Percentiles rank a stretch among this genome's conserved stretches.
phyloP scores from a whole-genome alignment of 208 protist species.

The Acanthamoeba culbertsoni region DNA sequence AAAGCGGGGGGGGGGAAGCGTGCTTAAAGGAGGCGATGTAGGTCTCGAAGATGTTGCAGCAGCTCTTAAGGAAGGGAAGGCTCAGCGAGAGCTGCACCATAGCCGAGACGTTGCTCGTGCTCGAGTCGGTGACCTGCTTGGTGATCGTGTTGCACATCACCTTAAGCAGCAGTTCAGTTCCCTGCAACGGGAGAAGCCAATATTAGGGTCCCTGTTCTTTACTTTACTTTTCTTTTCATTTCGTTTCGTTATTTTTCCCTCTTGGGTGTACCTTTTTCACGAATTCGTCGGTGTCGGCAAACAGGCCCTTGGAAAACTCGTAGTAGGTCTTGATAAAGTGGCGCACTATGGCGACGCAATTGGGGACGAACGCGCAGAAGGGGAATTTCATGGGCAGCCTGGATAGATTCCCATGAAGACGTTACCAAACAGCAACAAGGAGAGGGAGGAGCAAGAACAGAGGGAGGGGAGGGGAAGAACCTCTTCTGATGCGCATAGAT shows the following conservation, averaged over 20 bases:
- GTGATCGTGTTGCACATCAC: slow-evolving; percentile 4
- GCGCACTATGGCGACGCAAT: slow-evolving; percentile 1
- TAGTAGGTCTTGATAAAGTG: slow-evolving; percentile 50
- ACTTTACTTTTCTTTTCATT: too few relatives aligned
- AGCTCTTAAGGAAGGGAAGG: neutral
- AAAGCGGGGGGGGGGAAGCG: neutral
- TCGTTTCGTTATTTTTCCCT: too few relatives aligned
- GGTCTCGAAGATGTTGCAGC: neutral
- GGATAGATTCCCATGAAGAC: neutral
- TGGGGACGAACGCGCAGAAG: neutral
- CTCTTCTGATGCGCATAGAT: neutral
- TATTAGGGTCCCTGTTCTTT: too few relatives aligned
- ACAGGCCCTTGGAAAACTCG: slow-evolving; percentile 20
- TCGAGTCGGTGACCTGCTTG: slow-evolving; percentile 5
- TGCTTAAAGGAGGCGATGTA: slow-evolving; percentile 1
- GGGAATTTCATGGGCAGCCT: slow-evolving; percentile 19
- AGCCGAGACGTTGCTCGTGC: neutral
- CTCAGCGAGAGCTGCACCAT: neutral
- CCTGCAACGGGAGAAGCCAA: neutral
- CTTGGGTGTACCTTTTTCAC: neutral
- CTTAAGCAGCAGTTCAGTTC: slow-evolving; percentile 6
- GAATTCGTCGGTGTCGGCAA: neutral
- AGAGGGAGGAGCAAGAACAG: neutral
- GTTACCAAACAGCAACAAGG: neutral
- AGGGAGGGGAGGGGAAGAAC: neutral